A percentile compares a stretch with the other conserved stretches of the same genome.
These are phyloP conservation scores for Capsicum rhomboideum DNA, from an alignment of 257 asterid species.

Conservation along the genomic window DNA sequence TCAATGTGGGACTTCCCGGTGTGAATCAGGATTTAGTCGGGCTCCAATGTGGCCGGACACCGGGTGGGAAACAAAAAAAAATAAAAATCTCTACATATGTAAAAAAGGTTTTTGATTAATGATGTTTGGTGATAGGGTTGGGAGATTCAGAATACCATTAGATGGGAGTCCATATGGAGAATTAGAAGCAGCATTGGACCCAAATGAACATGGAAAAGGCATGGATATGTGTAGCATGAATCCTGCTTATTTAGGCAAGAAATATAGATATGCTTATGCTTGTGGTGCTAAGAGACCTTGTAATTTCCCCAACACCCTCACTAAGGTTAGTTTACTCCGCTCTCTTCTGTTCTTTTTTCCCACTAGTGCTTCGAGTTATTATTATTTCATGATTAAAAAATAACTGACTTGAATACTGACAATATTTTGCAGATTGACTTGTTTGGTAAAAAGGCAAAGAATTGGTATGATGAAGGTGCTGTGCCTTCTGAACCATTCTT, in stretches of 20 bases:
- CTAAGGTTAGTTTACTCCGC: conserved; percentile 43
- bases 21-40: no score
- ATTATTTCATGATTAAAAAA: background rate
- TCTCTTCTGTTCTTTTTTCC: no score
- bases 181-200: conserved; percentile 80
- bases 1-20: no score
- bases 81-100: background rate
- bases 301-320: conserved; percentile 91
- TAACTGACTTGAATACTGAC: background rate
- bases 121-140: conserved; percentile 41
- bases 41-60: no score
- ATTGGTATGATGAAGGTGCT: conserved; percentile 76
- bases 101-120: background rate
- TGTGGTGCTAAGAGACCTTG: conserved; percentile 96
- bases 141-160: conserved; percentile 81
- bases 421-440: conserved; percentile 25
- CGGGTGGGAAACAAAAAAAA: no score
- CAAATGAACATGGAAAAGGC: conserved; percentile 87
- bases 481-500: conserved; percentile 91
- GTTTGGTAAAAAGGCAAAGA: conserved; percentile 71
- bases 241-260: conserved; percentile 59
- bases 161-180: conserved; percentile 72
- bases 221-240: conserved; percentile 97
- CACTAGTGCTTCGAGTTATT: background rate
- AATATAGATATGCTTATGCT: conserved; percentile 86